Evolutionary conservation across 1,284 basidiomycete species (phyloP).

Genomic region (Pseudozyma thailandica): DNA sequence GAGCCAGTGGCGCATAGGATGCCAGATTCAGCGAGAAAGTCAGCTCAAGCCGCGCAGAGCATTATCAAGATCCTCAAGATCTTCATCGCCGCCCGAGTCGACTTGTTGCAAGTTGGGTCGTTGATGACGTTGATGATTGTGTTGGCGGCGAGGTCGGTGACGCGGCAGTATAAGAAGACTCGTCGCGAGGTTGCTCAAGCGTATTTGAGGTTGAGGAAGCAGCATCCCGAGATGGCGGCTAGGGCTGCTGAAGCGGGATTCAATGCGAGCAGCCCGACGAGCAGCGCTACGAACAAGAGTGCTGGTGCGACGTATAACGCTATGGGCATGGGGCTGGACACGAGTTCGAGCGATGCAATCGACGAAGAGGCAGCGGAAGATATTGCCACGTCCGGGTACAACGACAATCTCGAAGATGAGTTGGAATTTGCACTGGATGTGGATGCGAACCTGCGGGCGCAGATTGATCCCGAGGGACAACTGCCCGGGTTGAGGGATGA

Average conservation of each 20-base stretch:
- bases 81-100: constrained; percentile 40
- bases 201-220: constrained; percentile 23
- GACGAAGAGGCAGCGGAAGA: constrained; percentile 31
- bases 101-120: constrained; percentile 38
- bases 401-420: constrained; percentile 39
- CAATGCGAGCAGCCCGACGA: constrained; percentile 6
- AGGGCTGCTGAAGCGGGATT: constrained; percentile 24
- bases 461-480: constrained; percentile 43
- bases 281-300: not conserved
- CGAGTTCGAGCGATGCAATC: constrained; percentile 19
- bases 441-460: constrained; percentile 24
- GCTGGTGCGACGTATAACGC: constrained; percentile 26
- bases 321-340: constrained; percentile 30
- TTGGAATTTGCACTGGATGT: constrained; percentile 37
- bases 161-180: constrained; percentile 43
- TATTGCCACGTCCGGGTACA: constrained; percentile 22
- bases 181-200: constrained; percentile 29
- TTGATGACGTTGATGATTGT: constrained; percentile 49
- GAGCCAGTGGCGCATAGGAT: constrained; percentile 47
- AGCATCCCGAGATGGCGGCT: constrained; percentile 23
- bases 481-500: constrained; percentile 34
- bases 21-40: constrained; percentile 38
- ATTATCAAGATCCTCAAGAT: constrained; percentile 51
- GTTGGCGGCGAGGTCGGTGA: constrained; percentile 31
- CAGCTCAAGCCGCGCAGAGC: constrained; percentile 36